These are phyloP conservation scores for Boletus huronensis DNA, from an alignment of 768 basidiomycete species.

Conservation along the genomic window DNA sequence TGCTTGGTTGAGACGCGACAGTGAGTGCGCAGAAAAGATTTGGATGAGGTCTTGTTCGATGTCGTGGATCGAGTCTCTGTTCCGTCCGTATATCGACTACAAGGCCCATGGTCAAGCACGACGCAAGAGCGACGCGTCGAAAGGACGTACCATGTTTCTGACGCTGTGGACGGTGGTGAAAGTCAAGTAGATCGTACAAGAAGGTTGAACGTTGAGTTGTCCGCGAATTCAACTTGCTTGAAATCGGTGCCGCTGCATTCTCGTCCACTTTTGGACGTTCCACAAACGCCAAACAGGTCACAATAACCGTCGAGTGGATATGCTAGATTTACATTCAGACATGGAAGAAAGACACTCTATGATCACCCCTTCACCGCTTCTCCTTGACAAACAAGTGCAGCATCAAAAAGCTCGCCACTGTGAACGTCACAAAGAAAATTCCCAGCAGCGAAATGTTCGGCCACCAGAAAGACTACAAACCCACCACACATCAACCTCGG, in stretches of 20 bases:
- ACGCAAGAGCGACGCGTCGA: slow-evolving; percentile 8
- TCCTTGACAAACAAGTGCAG: slow-evolving; percentile 91
- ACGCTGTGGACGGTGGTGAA: slow-evolving; percentile 1
- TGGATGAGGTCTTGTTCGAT: slow-evolving; percentile 66
- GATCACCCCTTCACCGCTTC: slow-evolving; percentile 29
- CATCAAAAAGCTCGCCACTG: slow-evolving; percentile 68
- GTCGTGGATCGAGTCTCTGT: slow-evolving; percentile 66
- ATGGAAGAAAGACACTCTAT: not conserved
- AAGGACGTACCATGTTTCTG: slow-evolving; percentile 24
- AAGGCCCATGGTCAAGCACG: not conserved
- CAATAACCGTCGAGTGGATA: slow-evolving; percentile 2
- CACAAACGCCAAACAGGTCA: slow-evolving; percentile 23
- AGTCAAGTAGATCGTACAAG: slow-evolving; percentile 5
- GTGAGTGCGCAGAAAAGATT: slow-evolving; percentile 65
- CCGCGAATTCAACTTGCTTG: slow-evolving; percentile 4
- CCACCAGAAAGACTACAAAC: slow-evolving; percentile 93
- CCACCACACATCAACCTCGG: slow-evolving; percentile 4
- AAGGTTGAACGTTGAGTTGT: slow-evolving; percentile 3
- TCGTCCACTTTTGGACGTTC: slow-evolving; percentile 4
- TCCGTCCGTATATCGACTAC: slow-evolving; percentile 48
- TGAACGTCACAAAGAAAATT: slow-evolving; percentile 84
- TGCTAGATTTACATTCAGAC: not conserved
- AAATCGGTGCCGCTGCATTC: not conserved
- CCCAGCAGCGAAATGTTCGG: slow-evolving; percentile 85
- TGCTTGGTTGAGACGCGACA: slow-evolving; percentile 52